Base-by-base conservation (phyloP, 805 yeast species). In the Ogataea polymorpha region DNA sequence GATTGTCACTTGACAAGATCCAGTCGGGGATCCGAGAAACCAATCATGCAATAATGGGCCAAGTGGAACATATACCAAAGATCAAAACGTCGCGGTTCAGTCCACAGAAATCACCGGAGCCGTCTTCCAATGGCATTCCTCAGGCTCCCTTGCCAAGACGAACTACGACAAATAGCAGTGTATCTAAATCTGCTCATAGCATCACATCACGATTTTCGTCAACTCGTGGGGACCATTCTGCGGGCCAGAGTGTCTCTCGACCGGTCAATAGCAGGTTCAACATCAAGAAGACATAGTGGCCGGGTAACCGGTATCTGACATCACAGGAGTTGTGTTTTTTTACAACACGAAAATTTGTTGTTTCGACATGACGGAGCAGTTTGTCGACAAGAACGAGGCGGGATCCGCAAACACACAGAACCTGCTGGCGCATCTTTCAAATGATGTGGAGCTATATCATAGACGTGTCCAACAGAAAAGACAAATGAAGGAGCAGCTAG, bases 401-500 rank as follows among this genome's bases (percentile, higher is more conserved):
- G 35, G 29, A 11, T 3, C 35, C 6, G 36, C 42, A 8, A 37
- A 39, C 3, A 35, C 44, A 10, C 46, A 28, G 29, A 30, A 41
- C 13, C 39, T 59, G 18, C 42, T 59, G 9, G 55, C 51, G 1
- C 51, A 50, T 33, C 48, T 59, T n/a, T 51, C 51, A 10, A 55
- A 48, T 21, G 64, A 59, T 32, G 54, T 59, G 4, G 62, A 56
- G 29, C 41, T 55, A 16, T 59, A 59, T 27, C 62, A 58, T 35
- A 56, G 54, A 34, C 55, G 59, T 25, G 62, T 59, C 6, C 58
- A 56, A 24, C 21, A 55, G 37, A 58, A 53, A 35, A 42, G 50
- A 25, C 42, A 45, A 35, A 23, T 48, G 5, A 51, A 54, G 17
- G 46, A 41, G 14, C 46, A 45, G 17, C 29, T 44, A 17, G 45